Evolutionary conservation across 352 stramenopile species (phyloP).

Genomic region (Phytopythium sindhum): DNA sequence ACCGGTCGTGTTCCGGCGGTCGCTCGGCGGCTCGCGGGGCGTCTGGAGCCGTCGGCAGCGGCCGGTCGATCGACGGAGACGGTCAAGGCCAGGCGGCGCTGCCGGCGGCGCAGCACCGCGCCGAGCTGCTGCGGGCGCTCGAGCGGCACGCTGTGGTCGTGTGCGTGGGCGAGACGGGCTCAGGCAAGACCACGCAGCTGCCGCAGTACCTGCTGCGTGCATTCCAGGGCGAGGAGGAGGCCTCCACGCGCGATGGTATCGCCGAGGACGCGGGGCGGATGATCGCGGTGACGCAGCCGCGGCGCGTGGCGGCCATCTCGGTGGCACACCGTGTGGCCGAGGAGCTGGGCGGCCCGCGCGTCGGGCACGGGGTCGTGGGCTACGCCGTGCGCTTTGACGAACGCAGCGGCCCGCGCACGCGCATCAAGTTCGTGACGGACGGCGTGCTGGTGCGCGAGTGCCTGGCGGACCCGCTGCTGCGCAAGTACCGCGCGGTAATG

Average conservation of each 20-base stretch:
- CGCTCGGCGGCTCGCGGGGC: background rate
- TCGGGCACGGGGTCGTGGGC: constrained; percentile 63
- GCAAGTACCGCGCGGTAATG: constrained; percentile 89
- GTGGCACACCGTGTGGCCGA: constrained; percentile 96
- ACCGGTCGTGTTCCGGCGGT: background rate
- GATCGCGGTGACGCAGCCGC: constrained; percentile 89
- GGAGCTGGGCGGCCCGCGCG: constrained; percentile 86
- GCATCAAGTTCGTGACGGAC: constrained; percentile 86
- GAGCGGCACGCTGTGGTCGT: constrained; percentile 55
- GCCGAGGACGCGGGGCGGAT: constrained; percentile 13
- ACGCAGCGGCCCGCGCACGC: constrained; percentile 46
- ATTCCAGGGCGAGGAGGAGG: constrained; percentile 78
- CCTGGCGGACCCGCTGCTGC: constrained; percentile 68
- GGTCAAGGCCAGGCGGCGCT: constrained; percentile 33
- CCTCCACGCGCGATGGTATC: no score
- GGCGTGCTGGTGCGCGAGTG: constrained; percentile 82
- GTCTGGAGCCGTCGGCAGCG: no score
- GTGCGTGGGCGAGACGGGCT: constrained; percentile 94
- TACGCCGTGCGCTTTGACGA: constrained; percentile 99
- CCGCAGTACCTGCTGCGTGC: constrained; percentile 96
- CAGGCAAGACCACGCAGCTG: constrained; percentile 97
- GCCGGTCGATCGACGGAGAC: background rate
- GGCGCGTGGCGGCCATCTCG: constrained; percentile 96
- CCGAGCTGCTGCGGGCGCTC: constrained; percentile 52
- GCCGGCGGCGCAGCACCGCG: constrained; percentile 42